These are phyloP conservation scores for Avena insularis DNA, from an alignment of 176 grass and related monocot species.

Conservation along the genomic window DNA sequence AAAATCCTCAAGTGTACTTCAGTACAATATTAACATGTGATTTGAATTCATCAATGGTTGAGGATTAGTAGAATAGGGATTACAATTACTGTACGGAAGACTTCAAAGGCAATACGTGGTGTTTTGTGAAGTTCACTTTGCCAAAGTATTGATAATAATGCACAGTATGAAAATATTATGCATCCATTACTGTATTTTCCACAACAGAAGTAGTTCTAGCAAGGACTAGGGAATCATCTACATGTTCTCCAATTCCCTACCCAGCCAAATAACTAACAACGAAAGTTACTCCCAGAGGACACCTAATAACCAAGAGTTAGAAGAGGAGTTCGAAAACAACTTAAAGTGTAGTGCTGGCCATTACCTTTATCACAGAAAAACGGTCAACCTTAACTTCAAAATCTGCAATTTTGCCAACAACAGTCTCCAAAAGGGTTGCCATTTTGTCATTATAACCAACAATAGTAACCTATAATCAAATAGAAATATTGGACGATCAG, in stretches of 20 bases:
- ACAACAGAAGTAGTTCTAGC: constrained; percentile 12
- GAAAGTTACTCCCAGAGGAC: constrained; percentile 20
- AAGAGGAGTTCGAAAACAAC: constrained; percentile 24
- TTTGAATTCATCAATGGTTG: background rate
- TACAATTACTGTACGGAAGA: background rate
- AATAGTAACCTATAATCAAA: constrained; percentile 71
- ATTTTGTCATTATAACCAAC: constrained; percentile 99
- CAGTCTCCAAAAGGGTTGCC: constrained; percentile 83
- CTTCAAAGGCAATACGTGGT: constrained; percentile 1
- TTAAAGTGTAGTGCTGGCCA: constrained; percentile 33
- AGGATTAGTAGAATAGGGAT: constrained; percentile 7
- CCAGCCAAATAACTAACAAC: constrained; percentile 1
- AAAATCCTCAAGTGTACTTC: constrained; percentile 5
- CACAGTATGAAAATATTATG: constrained; percentile 12
- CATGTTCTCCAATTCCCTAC: constrained; percentile 10
- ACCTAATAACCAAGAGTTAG: constrained; percentile 26
- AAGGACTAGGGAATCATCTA: background rate
- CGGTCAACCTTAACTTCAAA: constrained; percentile 91
- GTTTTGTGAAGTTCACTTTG: constrained; percentile 10
- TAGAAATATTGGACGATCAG: constrained; percentile 19
- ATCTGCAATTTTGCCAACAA: constrained; percentile 76
- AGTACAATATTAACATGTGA: constrained; percentile 4
- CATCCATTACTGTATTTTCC: background rate
- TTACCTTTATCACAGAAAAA: constrained; percentile 97
- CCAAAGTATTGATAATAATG: constrained; percentile 18